These are phyloP conservation scores for Talaromyces sp. DNA, from an alignment of 2,329 filamentous ascomycete genomes.

Conservation along the genomic window DNA sequence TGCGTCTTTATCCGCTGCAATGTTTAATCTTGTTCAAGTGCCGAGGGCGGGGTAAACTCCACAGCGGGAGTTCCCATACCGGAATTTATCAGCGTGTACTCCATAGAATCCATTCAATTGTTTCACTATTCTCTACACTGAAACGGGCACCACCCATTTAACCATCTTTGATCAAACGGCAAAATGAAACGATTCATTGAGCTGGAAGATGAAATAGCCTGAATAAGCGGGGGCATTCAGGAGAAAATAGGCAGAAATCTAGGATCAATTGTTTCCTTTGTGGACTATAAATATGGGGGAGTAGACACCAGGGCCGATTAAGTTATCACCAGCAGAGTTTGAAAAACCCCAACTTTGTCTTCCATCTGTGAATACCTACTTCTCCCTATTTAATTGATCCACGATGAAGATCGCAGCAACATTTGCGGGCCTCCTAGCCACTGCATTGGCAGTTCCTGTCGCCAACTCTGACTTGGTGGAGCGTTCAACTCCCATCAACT, in stretches of 20 bases:
- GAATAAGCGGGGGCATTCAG: too few relatives aligned
- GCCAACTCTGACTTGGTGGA: neutral
- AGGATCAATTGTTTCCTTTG: too few relatives aligned
- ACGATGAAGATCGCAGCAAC: neutral
- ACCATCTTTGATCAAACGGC: too few relatives aligned
- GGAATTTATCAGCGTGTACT: neutral
- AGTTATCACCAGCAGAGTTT: too few relatives aligned
- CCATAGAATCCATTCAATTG: neutral
- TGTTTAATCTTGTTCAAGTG: neutral
- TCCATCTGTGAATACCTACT: neutral
- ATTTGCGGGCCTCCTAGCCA: neutral
- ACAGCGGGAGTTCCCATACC: neutral
- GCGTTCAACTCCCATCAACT: neutral
- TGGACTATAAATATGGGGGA: too few relatives aligned
- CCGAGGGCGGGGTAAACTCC: neutral
- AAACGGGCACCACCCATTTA: too few relatives aligned
- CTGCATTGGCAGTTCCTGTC: neutral
- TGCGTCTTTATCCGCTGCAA: neutral
- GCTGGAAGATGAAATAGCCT: too few relatives aligned
- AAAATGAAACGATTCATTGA: too few relatives aligned
- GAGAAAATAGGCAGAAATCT: too few relatives aligned
- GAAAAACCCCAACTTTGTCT: neutral
- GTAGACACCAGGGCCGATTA: too few relatives aligned
- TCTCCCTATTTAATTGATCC: neutral
- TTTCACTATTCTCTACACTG: neutral